Evolutionary conservation across 306 rosid species (phyloP), one percentile per base, ranked within the genome.

Genomic region (Corylus heterophylla): DNA sequence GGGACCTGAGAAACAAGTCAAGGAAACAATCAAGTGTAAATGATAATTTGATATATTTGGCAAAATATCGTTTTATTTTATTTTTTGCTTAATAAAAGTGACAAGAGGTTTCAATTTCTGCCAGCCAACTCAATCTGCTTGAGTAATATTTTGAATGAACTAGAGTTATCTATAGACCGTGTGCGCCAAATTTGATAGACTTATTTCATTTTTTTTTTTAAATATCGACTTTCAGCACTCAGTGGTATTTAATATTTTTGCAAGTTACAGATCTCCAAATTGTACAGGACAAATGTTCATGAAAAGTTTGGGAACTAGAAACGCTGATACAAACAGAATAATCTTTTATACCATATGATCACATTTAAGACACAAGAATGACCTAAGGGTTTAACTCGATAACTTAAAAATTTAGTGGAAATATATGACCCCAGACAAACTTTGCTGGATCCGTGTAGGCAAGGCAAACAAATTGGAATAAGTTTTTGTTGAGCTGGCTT

Each of bases 1-100:
- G 93, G 71, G 98, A 90, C 94, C 99, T 93, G 87, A 76, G 55
- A 71, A 56, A 80, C n/a, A 71, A 52, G 80, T 39, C 58, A 47
- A 83, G 77, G 72, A 82, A 79, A 69, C 63, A 55, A 73, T 64
- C 49, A 71, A 47, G 71, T 42, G 14, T 27, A 78, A 83, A 61
- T 39, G 39, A 56, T 2, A 54, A 74, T 48, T 78, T n/a, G 44
- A 54, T 66, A 42, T 37, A 9, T 29, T 13, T 20, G 62, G 39
- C 73, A 31, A 54, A 16, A 14, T 37, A 48, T 68, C 72, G 27
- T 76, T 75, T 12, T 22, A 50, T 58, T 81, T 64, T 14, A n/a
- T 35, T 66, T 58, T 54, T 63, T 16, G 56, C 48, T 37, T 61
- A 25, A 73, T 59, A 75, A 76, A 58, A 74, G 71, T 59, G 51